Conservation (phyloP, 2,329 filamentous ascomycete genomes). For the Aurifilum marmelostoma region DNA sequence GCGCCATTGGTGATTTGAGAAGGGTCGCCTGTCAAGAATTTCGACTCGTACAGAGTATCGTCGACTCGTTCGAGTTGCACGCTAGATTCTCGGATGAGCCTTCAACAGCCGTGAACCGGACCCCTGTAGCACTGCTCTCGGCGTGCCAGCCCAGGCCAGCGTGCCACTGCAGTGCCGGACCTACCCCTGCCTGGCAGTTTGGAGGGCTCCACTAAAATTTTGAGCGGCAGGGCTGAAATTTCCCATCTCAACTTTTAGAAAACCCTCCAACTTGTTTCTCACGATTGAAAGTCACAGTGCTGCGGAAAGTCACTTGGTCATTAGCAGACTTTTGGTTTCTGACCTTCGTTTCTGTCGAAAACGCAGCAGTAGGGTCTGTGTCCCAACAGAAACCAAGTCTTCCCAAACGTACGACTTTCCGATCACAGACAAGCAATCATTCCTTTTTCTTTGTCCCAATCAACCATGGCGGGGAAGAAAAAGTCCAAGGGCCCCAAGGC, state of each 20-base stretch:
- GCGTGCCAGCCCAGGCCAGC: too few species aligned
- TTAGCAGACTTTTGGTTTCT: background rate
- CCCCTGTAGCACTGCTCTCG: background rate
- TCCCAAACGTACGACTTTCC: background rate
- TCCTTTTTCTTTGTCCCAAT: background rate
- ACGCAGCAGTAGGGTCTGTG: background rate
- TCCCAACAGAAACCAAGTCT: background rate
- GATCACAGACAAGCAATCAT: background rate
- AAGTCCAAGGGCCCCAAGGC: constrained; percentile 42
- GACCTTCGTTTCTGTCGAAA: background rate
- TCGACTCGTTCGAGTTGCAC: background rate
- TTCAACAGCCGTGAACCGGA: background rate
- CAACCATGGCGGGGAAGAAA: constrained; percentile 38
- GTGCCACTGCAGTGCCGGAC: background rate
- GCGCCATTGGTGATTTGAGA: background rate
- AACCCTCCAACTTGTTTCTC: constrained; percentile 20
- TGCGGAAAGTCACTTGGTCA: background rate
- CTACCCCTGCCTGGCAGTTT: constrained; percentile 12
- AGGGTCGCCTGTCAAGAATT: background rate
- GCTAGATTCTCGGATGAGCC: background rate
- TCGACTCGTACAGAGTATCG: background rate
- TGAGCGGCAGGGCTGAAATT: constrained; percentile 24
- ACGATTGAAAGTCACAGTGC: background rate
- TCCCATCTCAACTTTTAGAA: constrained; percentile 19
- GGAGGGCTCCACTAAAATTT: constrained; percentile 28